Percentiles rank a stretch among this genome's conserved stretches.
Conservation (phyloP, 495 filamentous ascomycete species). For the Opeltia flavorubescens region DNA sequence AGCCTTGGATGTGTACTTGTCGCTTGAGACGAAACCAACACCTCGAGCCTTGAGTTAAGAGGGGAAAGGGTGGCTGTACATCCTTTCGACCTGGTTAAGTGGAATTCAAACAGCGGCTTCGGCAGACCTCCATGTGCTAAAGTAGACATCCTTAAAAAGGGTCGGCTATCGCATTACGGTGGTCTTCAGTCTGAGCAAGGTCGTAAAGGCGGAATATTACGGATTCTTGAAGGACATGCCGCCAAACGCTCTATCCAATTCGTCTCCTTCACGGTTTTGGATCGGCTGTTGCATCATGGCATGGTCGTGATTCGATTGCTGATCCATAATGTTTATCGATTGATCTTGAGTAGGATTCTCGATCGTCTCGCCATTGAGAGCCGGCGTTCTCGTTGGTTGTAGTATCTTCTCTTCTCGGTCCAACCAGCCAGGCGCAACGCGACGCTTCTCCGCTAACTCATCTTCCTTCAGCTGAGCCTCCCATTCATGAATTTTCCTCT, state of each 20-base stretch:
- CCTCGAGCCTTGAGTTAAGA: no score
- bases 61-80: no score
- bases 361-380: slow-evolving; percentile 13
- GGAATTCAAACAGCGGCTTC: no score
- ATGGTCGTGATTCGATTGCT: slow-evolving; percentile 26
- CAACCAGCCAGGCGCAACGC: slow-evolving; percentile 86
- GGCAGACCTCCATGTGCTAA: no score
- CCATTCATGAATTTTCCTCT: slow-evolving; percentile 50
- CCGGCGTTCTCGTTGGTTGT: slow-evolving; percentile 46
- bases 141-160: no score
- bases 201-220: neutral
- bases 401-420: slow-evolving; percentile 77
- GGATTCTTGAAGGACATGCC: slow-evolving; percentile 30
- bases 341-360: slow-evolving; percentile 9
- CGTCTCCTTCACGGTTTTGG: slow-evolving; percentile 51
- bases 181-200: no score
- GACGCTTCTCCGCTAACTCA: slow-evolving; percentile 82
- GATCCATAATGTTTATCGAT: slow-evolving; percentile 31
- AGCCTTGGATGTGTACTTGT: no score
- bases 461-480: slow-evolving; percentile 55
- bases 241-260: slow-evolving; percentile 84
- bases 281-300: slow-evolving; percentile 29
- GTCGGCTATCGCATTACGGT: no score
- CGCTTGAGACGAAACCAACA: no score
- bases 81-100: no score